A percentile compares a stretch with the other conserved stretches of the same genome.
phyloP scores from a whole-genome alignment of 1,139 yeast genomes.

The Yamadazyma songkhlaensis region DNA sequence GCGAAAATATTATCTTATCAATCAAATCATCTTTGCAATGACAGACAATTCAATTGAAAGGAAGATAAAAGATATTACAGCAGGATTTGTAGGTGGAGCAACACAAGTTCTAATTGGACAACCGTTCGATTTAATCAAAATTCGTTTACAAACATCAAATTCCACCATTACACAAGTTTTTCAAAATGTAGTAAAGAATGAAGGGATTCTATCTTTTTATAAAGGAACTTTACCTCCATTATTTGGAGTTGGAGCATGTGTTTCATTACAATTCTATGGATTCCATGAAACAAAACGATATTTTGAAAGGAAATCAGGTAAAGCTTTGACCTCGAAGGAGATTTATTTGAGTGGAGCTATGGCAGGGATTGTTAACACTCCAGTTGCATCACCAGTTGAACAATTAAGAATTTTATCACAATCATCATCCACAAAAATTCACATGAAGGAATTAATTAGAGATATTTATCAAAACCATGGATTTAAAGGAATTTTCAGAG shows the following conservation, averaged over 20 bases:
- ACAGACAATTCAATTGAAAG: constrained; percentile 53
- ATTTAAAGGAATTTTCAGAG: constrained; percentile 55
- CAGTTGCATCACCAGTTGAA: constrained; percentile 73
- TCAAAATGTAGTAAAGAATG: constrained; percentile 52
- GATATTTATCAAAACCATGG: constrained; percentile 51
- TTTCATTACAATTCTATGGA: constrained; percentile 71
- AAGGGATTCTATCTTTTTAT: constrained; percentile 63
- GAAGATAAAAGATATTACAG: constrained; percentile 59
- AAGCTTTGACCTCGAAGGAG: constrained; percentile 55
- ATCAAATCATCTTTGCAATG: constrained; percentile 1
- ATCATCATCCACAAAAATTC: constrained; percentile 43
- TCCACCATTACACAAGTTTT: constrained; percentile 38
- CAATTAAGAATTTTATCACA: constrained; percentile 72
- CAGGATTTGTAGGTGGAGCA: constrained; percentile 53
- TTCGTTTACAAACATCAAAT: constrained; percentile 55
- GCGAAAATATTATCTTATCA: neutral
- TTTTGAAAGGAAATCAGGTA: constrained; percentile 30
- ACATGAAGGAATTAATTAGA: constrained; percentile 35
- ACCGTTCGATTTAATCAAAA: constrained; percentile 70
- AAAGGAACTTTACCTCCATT: constrained; percentile 47
- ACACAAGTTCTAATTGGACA: constrained; percentile 76
- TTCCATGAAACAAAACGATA: constrained; percentile 75
- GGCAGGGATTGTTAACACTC: constrained; percentile 76
- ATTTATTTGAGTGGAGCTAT: constrained; percentile 71
- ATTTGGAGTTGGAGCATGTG: constrained; percentile 70